These are phyloP conservation scores for Lactifluus piperatus DNA, from an alignment of 768 basidiomycete genomes.

Conservation along the genomic window DNA sequence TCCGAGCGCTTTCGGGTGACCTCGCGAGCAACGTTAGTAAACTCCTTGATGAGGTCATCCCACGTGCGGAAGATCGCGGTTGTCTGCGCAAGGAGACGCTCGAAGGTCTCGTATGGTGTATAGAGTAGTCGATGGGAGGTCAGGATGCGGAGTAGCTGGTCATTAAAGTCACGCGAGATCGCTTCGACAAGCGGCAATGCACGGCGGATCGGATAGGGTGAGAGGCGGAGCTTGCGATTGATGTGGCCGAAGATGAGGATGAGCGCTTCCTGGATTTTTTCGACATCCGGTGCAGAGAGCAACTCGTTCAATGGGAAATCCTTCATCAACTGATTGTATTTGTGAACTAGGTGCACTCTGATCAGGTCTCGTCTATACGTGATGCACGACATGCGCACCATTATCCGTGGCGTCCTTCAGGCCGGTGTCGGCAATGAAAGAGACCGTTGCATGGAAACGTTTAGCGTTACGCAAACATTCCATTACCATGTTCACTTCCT, in stretches of 20 bases:
- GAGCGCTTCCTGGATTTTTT: conserved; percentile 88
- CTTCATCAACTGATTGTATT: conserved; percentile 98
- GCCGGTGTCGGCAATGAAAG: conserved; percentile 96
- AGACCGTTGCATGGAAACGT: conserved; percentile 93
- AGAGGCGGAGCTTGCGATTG: conserved; percentile 91
- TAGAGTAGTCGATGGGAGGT: conserved; percentile 89
- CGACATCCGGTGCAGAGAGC: conserved; percentile 90
- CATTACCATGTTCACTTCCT: conserved; percentile 89
- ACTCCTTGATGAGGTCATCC: conserved; percentile 60
- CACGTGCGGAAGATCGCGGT: conserved; percentile 54
- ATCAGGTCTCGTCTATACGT: not conserved
- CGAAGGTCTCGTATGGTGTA: conserved; percentile 91
- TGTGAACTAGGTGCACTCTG: conserved; percentile 56
- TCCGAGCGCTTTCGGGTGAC: conserved; percentile 84
- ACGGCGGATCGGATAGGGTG: conserved; percentile 93
- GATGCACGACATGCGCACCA: conserved; percentile 38
- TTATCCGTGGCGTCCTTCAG: conserved; percentile 88
- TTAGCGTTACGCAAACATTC: conserved; percentile 93
- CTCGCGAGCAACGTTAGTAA: conserved; percentile 71
- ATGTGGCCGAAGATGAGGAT: conserved; percentile 85
- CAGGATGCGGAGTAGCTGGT: conserved; percentile 85
- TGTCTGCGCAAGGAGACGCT: conserved; percentile 68
- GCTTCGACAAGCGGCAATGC: conserved; percentile 96
- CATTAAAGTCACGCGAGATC: conserved; percentile 96
- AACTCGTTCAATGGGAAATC: conserved; percentile 98